These are phyloP conservation scores for Rhododendron henanense DNA, from an alignment of 148 eudicot species.

Conservation along the genomic window DNA sequence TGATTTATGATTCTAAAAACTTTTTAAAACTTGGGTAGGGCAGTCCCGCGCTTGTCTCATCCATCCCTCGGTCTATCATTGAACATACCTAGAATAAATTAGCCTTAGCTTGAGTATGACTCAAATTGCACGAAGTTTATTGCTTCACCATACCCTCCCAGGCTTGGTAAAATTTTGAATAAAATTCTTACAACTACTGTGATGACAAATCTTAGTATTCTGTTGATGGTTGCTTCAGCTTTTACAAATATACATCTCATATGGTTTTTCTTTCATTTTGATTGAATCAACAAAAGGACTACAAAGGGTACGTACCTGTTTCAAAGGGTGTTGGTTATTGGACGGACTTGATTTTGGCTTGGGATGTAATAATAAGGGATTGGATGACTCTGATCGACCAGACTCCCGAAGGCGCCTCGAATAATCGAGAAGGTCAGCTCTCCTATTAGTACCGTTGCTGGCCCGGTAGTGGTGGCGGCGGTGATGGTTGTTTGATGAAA, in stretches of 20 bases:
- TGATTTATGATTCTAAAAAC: too few relatives aligned
- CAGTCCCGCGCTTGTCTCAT: too few relatives aligned
- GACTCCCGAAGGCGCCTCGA: slow-evolving; percentile 29
- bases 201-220: neutral
- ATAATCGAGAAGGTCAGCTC: slow-evolving; percentile 41
- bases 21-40: too few relatives aligned
- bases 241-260: neutral
- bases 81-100: too few relatives aligned
- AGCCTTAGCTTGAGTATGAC: neutral
- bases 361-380: slow-evolving; percentile 7
- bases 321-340: slow-evolving; percentile 12
- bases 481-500: slow-evolving; percentile 14
- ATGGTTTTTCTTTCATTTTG: neutral
- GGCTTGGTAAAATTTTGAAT: too few relatives aligned
- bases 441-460: slow-evolving; percentile 23
- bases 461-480: slow-evolving; percentile 11
- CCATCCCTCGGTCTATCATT: too few relatives aligned
- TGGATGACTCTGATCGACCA: slow-evolving; percentile 10
- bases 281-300: neutral
- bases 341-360: slow-evolving; percentile 5
- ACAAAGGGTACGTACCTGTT: slow-evolving; percentile 17
- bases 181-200: neutral
- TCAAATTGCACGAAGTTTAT: neutral
- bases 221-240: neutral
- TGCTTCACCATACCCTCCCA: too few relatives aligned